Percentiles rank a stretch among this genome's conserved stretches.
Conservation (phyloP, 129 eudicot species). For the Ambrosia trifida region DNA sequence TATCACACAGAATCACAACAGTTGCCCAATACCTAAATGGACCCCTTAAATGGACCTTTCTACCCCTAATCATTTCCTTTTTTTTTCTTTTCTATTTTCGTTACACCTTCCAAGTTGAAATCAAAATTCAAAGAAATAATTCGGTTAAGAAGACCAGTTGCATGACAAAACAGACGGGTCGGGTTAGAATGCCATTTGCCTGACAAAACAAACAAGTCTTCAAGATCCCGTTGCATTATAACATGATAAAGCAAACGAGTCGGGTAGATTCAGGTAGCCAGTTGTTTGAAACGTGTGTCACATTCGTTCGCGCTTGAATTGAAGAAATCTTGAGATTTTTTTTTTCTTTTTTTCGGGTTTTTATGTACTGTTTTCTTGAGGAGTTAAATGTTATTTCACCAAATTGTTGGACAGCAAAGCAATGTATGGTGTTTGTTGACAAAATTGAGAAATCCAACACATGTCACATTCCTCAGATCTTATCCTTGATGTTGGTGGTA, state of each 20-base stretch:
- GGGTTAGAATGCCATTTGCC: background rate
- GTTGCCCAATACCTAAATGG: slow-evolving; percentile 50
- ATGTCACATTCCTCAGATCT: slow-evolving; percentile 72
- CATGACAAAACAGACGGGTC: background rate
- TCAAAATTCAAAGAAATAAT: background rate
- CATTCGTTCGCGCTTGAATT: background rate
- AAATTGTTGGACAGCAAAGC: slow-evolving; percentile 29
- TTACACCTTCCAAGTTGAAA: background rate
- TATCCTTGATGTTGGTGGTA: slow-evolving; percentile 65
- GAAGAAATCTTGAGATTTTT: background rate
- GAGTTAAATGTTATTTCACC: slow-evolving; percentile 28
- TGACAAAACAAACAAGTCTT: background rate
- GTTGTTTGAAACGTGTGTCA: background rate
- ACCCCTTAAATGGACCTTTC: slow-evolving; percentile 31
- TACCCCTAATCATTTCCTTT: slow-evolving; percentile 35
- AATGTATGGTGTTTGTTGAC: slow-evolving; percentile 32
- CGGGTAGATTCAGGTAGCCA: background rate
- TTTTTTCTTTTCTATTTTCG: slow-evolving; percentile 27
- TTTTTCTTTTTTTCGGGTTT: slow-evolving; percentile 14
- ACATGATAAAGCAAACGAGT: background rate
- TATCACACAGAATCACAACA: slow-evolving; percentile 62
- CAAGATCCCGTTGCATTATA: background rate
- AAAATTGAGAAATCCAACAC: slow-evolving; percentile 46
- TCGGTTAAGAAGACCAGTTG: background rate
- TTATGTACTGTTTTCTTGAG: slow-evolving; percentile 24